phyloP scores from a whole-genome alignment of 2,329 filamentous ascomycete genomes.

The Hypoxylon sp. region DNA sequence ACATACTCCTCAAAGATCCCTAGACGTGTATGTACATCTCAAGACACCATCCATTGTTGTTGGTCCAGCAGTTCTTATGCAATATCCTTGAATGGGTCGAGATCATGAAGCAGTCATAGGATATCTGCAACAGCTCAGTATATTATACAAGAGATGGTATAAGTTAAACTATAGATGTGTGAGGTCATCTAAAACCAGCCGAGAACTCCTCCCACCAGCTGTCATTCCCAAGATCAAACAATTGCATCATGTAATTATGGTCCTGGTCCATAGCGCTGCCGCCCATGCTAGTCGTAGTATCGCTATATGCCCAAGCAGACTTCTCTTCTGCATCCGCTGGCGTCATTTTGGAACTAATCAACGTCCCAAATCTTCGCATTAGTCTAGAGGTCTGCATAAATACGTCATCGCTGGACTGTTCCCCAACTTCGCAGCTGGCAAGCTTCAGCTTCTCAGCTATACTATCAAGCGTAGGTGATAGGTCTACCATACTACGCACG shows the following conservation, averaged over 20 bases:
- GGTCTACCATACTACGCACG: conserved; percentile 53
- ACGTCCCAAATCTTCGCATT: conserved; percentile 21
- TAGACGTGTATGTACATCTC: too few species aligned
- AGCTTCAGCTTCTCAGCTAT: conserved; percentile 52
- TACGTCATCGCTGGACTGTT: conserved; percentile 51
- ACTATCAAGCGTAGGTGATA: conserved; percentile 53
- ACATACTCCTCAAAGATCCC: too few species aligned
- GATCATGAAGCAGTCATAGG: neutral
- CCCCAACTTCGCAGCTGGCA: conserved; percentile 49
- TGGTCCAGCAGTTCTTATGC: neutral
- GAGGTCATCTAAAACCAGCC: conserved; percentile 4
- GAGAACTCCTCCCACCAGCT: conserved; percentile 25
- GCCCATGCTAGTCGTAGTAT: neutral
- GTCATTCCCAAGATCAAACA: conserved; percentile 20
- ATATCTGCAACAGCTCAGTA: neutral
- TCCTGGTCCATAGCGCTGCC: neutral
- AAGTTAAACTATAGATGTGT: neutral
- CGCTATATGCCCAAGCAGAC: conserved; percentile 4
- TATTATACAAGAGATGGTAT: too few species aligned
- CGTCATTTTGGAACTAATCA: conserved; percentile 6
- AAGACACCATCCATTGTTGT: neutral
- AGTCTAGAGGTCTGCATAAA: conserved; percentile 21
- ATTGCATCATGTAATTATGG: conserved; percentile 11
- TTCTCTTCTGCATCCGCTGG: conserved; percentile 5
- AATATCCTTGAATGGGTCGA: neutral